These are phyloP conservation scores for Aechmea fasciata DNA, from an alignment of 176 grass and related monocot genomes.

Conservation along the genomic window DNA sequence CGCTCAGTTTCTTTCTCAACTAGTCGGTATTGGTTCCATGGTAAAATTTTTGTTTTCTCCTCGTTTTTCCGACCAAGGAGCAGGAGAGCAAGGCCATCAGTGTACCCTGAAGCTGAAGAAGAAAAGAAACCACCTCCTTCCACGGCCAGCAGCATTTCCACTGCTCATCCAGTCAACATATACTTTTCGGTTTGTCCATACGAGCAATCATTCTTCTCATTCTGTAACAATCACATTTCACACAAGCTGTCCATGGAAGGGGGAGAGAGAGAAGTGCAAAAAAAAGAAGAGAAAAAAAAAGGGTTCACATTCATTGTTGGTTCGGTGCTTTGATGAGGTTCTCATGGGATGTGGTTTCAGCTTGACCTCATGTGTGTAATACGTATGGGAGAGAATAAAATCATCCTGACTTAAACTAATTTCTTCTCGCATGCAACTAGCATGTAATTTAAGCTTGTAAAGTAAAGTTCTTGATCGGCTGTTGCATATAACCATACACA, in stretches of 20 bases:
- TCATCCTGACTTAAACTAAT: not conserved
- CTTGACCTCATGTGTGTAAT: not conserved
- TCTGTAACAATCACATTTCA: not conserved
- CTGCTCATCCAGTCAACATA: conserved; percentile 57
- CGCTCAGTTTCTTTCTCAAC: conserved; percentile 46
- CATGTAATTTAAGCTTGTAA: too few species aligned
- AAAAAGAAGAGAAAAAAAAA: not conserved
- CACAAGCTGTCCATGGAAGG: not conserved
- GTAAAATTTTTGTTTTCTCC: conserved; percentile 63
- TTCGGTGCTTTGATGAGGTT: not conserved
- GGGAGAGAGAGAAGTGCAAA: not conserved
- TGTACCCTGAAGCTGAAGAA: conserved; percentile 95
- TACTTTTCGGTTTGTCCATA: conserved; percentile 11
- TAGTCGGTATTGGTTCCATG: conserved; percentile 65
- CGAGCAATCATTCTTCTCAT: not conserved
- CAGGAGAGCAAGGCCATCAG: conserved; percentile 81
- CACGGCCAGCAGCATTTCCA: conserved; percentile 92
- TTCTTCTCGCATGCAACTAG: too few species aligned
- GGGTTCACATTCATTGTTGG: not conserved
- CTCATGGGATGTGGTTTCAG: not conserved
- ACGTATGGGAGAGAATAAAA: not conserved
- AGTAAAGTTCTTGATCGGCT: too few species aligned
- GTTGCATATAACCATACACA: too few species aligned
- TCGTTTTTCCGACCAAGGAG: conserved; percentile 70
- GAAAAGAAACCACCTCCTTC: conserved; percentile 99